phyloP scores from a whole-genome alignment of 2,329 filamentous ascomycete genomes.

The Aspergillus unguis region DNA sequence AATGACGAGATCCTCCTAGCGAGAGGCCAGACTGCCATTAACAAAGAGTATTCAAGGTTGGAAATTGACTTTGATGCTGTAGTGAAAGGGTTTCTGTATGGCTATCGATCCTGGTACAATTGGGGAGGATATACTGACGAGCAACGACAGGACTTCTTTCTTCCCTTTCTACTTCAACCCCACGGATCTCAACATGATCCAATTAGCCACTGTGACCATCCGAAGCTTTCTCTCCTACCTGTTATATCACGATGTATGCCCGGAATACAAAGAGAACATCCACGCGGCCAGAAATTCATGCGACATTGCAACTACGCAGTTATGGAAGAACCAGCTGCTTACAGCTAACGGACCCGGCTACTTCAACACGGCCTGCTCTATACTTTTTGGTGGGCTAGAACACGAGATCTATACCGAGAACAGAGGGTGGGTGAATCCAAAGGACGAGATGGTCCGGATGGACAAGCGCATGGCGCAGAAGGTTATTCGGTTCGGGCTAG shows the following conservation, averaged over 20 bases:
- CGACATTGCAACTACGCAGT: constrained; percentile 62
- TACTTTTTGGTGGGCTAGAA: constrained; percentile 61
- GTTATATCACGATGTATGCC: constrained; percentile 77
- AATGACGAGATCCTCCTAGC: constrained; percentile 63
- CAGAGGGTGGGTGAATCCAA: constrained; percentile 40
- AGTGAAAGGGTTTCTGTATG: constrained; percentile 73
- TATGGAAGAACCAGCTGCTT: constrained; percentile 57
- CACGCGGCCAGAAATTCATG: constrained; percentile 65
- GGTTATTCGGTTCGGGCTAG: constrained; percentile 51
- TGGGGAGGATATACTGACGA: constrained; percentile 6
- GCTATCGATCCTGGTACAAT: constrained; percentile 10
- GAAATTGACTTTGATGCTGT: constrained; percentile 76
- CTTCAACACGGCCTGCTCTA: constrained; percentile 75
- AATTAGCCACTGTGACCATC: constrained; percentile 64
- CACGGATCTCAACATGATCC: constrained; percentile 52
- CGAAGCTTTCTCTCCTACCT: constrained; percentile 88
- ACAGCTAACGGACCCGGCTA: constrained; percentile 62
- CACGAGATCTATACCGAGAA: constrained; percentile 42
- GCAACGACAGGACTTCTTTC: constrained; percentile 48
- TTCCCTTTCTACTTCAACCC: constrained; percentile 58
- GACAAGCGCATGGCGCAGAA: constrained; percentile 47
- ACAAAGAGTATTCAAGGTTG: constrained; percentile 63
- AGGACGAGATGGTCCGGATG: constrained; percentile 36
- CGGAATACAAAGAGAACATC: constrained; percentile 70
- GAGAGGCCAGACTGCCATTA: constrained; percentile 49